phyloP scores from a whole-genome alignment of 306 rosid genomes.

The Prunus dulcis region DNA sequence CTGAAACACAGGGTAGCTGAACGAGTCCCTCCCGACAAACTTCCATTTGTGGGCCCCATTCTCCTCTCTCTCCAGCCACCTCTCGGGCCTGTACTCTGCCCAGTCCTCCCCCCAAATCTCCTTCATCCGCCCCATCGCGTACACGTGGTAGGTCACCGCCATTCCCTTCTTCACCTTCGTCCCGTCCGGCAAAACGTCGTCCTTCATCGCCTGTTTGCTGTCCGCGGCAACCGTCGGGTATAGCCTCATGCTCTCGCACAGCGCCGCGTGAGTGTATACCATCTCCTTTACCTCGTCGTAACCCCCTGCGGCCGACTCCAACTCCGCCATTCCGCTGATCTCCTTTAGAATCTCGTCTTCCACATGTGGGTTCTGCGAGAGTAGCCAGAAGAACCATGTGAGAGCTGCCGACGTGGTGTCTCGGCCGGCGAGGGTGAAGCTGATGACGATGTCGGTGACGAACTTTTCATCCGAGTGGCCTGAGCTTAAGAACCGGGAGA shows the following conservation, averaged over 20 bases:
- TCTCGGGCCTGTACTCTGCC: slow-evolving; percentile 55
- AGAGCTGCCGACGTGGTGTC: slow-evolving; percentile 23
- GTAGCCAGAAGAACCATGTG: slow-evolving; percentile 5
- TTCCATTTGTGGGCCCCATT: slow-evolving; percentile 30
- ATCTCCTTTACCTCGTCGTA: slow-evolving; percentile 53
- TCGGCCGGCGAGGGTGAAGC: slow-evolving; percentile 57
- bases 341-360: slow-evolving; percentile 41
- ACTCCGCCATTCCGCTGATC: slow-evolving; percentile 8
- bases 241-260: slow-evolving; percentile 70
- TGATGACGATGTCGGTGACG: slow-evolving; percentile 48
- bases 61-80: slow-evolving; percentile 50
- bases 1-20: slow-evolving; percentile 62
- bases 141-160: slow-evolving; percentile 47
- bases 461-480: slow-evolving; percentile 55
- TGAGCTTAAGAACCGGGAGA: background rate
- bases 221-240: slow-evolving; percentile 62
- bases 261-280: slow-evolving; percentile 62
- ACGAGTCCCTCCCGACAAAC: slow-evolving; percentile 51
- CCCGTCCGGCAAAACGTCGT: slow-evolving; percentile 67
- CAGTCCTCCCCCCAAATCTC: slow-evolving; percentile 66
- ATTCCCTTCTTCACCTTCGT: slow-evolving; percentile 57
- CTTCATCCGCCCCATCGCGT: slow-evolving; percentile 59
- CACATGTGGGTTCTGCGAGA: slow-evolving; percentile 33
- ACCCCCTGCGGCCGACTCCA: background rate
- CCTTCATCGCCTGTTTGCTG: slow-evolving; percentile 23